A percentile compares a stretch with the other conserved stretches of the same genome.
Conservation (phyloP, 106 monocot species). For the Dactylorhiza incarnata region DNA sequence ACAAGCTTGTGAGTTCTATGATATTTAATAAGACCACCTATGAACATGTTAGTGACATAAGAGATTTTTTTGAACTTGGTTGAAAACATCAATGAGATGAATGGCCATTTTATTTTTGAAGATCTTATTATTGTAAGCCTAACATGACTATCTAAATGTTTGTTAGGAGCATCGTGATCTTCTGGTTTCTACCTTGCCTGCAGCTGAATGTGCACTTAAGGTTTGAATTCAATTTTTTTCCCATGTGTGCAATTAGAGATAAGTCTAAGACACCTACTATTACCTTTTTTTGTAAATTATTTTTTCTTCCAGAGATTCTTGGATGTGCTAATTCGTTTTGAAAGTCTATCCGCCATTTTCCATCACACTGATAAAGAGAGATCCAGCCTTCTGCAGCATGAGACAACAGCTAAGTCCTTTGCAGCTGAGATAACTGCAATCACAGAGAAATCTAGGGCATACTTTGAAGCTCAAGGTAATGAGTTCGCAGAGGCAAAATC, state of each 20-base stretch:
- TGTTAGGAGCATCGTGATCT: constrained; percentile 97
- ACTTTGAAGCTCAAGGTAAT: constrained; percentile 72
- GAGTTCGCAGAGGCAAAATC: constrained; percentile 81
- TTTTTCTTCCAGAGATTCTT: constrained; percentile 74
- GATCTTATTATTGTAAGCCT: background rate
- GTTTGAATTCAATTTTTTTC: constrained; percentile 27
- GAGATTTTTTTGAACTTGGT: background rate
- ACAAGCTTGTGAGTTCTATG: background rate
- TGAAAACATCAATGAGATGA: background rate
- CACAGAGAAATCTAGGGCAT: constrained; percentile 51
- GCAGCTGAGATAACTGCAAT: constrained; percentile 65
- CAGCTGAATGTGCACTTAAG: constrained; percentile 62
- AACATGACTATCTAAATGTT: background rate
- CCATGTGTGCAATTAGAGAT: background rate
- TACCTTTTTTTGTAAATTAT: constrained; percentile 8
- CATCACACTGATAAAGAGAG: constrained; percentile 84
- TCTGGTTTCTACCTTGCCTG: constrained; percentile 65
- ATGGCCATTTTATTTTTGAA: background rate
- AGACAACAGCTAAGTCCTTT: constrained; percentile 70
- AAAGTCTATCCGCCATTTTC: constrained; percentile 50
- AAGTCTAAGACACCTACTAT: background rate
- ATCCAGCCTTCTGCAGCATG: constrained; percentile 63
- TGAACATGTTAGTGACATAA: background rate
- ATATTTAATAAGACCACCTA: background rate
- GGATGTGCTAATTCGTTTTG: constrained; percentile 66